phyloP scores from a whole-genome alignment of 768 basidiomycete species.

The Russula ochroleuca region DNA sequence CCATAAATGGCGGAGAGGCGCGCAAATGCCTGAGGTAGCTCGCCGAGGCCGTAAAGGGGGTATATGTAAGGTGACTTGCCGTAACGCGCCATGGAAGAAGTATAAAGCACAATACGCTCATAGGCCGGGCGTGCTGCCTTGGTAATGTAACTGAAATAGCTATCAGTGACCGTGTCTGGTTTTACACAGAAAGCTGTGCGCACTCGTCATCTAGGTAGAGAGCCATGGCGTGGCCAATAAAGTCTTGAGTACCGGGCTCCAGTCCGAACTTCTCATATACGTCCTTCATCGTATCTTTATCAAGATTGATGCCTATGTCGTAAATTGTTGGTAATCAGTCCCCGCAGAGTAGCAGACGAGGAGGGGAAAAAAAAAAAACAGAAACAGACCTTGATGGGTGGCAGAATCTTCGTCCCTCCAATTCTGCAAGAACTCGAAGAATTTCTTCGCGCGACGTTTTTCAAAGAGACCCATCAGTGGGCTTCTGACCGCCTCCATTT shows the following conservation, averaged over 20 bases:
- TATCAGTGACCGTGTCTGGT: slow-evolving; percentile 2
- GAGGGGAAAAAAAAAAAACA: slow-evolving; percentile 31
- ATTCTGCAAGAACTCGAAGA: slow-evolving; percentile 93
- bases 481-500: slow-evolving; percentile 93
- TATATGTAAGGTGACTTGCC: slow-evolving; percentile 99
- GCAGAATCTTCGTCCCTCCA: slow-evolving; percentile 96
- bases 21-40: slow-evolving; percentile 97
- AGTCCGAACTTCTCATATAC: slow-evolving; percentile 97
- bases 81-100: slow-evolving; percentile 97
- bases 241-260: slow-evolving; percentile 96
- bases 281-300: slow-evolving; percentile 86
- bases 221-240: slow-evolving; percentile 99
- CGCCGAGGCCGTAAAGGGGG: slow-evolving; percentile 96
- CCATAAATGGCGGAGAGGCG: slow-evolving; percentile 98
- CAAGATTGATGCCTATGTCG: slow-evolving; percentile 72
- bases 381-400: slow-evolving; percentile 81
- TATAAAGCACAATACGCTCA: slow-evolving; percentile 95
- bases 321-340: neutral
- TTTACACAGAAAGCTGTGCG: slow-evolving; percentile 34
- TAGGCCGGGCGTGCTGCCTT: slow-evolving; percentile 88
- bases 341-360: neutral
- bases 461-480: slow-evolving; percentile 99
- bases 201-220: slow-evolving; percentile 97
- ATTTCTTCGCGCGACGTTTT: slow-evolving; percentile 96
- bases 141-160: slow-evolving; percentile 70